These are phyloP conservation scores for Mycena sanguinolenta DNA, from an alignment of 768 basidiomycete species.

Conservation along the genomic window DNA sequence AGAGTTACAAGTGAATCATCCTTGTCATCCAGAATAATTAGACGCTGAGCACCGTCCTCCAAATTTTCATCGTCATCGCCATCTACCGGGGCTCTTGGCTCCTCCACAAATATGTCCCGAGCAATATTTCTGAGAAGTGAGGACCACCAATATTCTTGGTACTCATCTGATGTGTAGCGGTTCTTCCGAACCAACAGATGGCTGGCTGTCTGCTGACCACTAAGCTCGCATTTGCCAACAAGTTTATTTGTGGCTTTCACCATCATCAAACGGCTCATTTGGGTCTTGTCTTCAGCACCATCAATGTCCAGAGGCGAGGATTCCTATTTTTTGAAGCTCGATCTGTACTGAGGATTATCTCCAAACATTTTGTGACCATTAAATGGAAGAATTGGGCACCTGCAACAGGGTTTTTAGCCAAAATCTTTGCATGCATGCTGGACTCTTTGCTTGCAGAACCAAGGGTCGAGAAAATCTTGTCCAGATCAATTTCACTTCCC, in stretches of 20 bases:
- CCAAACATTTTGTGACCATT: too few species aligned
- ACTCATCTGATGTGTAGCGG: constrained; percentile 17
- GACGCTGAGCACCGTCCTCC: neutral
- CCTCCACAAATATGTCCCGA: constrained; percentile 37
- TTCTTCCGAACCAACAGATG: constrained; percentile 4
- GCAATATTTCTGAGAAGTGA: too few species aligned
- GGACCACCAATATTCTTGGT: constrained; percentile 14
- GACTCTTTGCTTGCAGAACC: too few species aligned
- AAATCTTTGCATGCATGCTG: too few species aligned
- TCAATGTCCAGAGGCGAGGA: constrained; percentile 21
- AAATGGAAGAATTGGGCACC: too few species aligned
- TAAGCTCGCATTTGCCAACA: constrained; percentile 24
- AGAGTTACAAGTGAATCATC: neutral
- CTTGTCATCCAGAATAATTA: constrained; percentile 13
- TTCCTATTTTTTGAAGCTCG: too few species aligned
- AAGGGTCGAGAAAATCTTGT: too few species aligned
- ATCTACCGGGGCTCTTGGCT: neutral
- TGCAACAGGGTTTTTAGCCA: too few species aligned
- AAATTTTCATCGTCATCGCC: neutral
- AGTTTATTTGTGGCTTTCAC: constrained; percentile 22
- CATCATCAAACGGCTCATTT: constrained; percentile 21
- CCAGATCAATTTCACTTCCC: too few species aligned
- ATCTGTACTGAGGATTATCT: too few species aligned
- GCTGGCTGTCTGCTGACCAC: too few species aligned
- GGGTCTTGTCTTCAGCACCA: constrained; percentile 13